Base-by-base conservation (phyloP, 1,284 basidiomycete species). In the Leucoagaricus sp. region DNA sequence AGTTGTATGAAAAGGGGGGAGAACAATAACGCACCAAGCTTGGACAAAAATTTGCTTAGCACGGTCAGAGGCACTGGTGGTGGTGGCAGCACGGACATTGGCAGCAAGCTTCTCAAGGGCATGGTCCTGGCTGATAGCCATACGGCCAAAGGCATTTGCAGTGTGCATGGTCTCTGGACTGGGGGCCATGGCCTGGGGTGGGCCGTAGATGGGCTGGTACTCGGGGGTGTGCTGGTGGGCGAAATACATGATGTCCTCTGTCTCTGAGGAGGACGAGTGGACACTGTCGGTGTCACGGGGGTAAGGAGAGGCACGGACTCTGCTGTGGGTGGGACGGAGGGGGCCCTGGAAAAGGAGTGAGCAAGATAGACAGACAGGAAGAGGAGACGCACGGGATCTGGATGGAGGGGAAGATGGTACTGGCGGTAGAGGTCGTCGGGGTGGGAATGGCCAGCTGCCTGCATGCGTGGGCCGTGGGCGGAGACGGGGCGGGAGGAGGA, bases 11-110 rank as follows among this genome's bases (percentile, higher is more conserved):
- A 4, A 17, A 50, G 55, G 45, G 58, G 38, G 53, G 53, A 58
- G 57, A 50, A 50, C 49, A 63, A 67, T 56, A 68, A 65, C 60
- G 49, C 38, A 92, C 91, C 91, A 93, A 58, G 91, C 90, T 71
- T 93, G 91, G 26, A 93, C 91, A 67, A 93, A 93, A 65, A 93
- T 93, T 75, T 93, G 91, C 67, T 93, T 93, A 49, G 91, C 91
- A 66, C 91, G 77, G 71, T 93, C 91, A 10, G 91, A 93, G 47
- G 91, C 91, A 67, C 89, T 92, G 36, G 91, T 93, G 12, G 91
- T 93, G 2, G 91, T 93, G 10, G 91, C 91, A 33, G 89, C 89
- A 42, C 91, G 85, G 50, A 93, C 91, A 64, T 92, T 93, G 52
- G 87, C 87, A 7, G 91, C 91, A 55, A 93, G 77, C 74, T 93